Evolutionary conservation across 164 flowering plant species (phyloP), one percentile per base, ranked within the genome.

Genomic region (Aristolochia fimbriata): DNA sequence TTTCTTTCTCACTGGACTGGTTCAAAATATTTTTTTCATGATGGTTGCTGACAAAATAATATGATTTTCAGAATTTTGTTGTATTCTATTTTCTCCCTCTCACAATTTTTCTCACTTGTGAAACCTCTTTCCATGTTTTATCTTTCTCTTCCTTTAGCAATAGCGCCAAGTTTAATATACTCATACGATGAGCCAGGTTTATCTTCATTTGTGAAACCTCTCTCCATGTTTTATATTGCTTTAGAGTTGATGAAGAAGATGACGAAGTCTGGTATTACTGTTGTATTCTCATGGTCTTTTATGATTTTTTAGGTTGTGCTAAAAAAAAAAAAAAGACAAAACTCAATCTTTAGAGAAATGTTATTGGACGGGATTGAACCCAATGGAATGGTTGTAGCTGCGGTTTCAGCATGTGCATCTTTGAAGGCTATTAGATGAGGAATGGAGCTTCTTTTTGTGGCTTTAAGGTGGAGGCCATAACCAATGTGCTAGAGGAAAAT

Each of bases 241-340:
- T 33, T 73, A 58, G 70, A 69, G 21, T 52, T 73, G 23, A 65
- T 68, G 76, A 48, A 73, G 59, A 63, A 62, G 56, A 69, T 68
- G 76, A 51, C 65, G 51, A 56, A 14, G 31, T 47, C 45, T 15
- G 70, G 76, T 19, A 49, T 65, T 51, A 12, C 76, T 24, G 70
- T 68, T 62, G 76, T 73, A 11, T 65, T 65, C 65, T 68, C 76
- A n/a, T 73, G 76, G 76, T 68, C 76, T 27, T 41, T 55, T 2
- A 65, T 73, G 72, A 69, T n/a, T n/a, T 73, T 53, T 73, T 72
- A 13, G 76, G 76, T 45, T 69, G 47, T 31, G 57, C 70, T 31
- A 69, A 73, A 58, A n/a, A n/a, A 73, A 73, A 23, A 62, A 73
- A 30, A 59, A 64, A 47, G n/a, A n/a, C n/a, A 62, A 5, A 21